A percentile compares a stretch with the other conserved stretches of the same genome.
Evolutionary conservation across 2,329 filamentous ascomycete genomes (phyloP).

Genomic region (Zopfia rhizophila): DNA sequence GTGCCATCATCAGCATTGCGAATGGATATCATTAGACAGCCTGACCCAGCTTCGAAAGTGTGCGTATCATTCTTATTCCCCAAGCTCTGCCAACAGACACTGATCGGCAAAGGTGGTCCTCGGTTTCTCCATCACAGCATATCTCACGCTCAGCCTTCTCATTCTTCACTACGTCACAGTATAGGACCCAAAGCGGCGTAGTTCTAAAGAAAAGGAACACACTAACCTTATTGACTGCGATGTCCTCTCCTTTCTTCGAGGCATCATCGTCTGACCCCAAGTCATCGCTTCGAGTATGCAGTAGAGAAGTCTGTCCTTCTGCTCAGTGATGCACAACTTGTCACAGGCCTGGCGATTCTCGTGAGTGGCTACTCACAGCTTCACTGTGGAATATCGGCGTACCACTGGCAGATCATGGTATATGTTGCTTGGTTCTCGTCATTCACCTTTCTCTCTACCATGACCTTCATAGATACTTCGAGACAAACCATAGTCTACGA

Average conservation of each 20-base stretch:
- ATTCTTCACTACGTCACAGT: constrained; percentile 29
- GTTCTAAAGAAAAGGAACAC: constrained; percentile 8
- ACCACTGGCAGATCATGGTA: constrained; percentile 42
- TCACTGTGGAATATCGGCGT: constrained; percentile 34
- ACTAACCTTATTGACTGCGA: constrained; percentile 28
- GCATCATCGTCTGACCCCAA: constrained; percentile 28
- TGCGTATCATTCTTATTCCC: constrained; percentile 3
- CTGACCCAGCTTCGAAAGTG: constrained; percentile 19
- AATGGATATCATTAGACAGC: constrained; percentile 28
- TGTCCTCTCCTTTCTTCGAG: constrained; percentile 25
- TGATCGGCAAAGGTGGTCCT: constrained; percentile 31
- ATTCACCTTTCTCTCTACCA: constrained; percentile 32
- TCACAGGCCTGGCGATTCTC: constrained; percentile 37
- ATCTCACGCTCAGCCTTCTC: constrained; percentile 33
- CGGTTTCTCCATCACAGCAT: constrained; percentile 38
- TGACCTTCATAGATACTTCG: constrained; percentile 33
- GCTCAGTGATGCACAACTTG: constrained; percentile 37
- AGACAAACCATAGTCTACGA: constrained; percentile 32
- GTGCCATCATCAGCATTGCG: constrained; percentile 30
- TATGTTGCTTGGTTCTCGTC: constrained; percentile 37
- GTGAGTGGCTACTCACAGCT: constrained; percentile 34
- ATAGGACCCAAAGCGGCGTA: constrained; percentile 20
- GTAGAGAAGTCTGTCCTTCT: constrained; percentile 41
- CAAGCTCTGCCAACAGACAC: neutral
- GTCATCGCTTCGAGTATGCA: constrained; percentile 34